Conservation (phyloP, 2,329 filamentous ascomycete genomes). For the Phialophora expanda region DNA sequence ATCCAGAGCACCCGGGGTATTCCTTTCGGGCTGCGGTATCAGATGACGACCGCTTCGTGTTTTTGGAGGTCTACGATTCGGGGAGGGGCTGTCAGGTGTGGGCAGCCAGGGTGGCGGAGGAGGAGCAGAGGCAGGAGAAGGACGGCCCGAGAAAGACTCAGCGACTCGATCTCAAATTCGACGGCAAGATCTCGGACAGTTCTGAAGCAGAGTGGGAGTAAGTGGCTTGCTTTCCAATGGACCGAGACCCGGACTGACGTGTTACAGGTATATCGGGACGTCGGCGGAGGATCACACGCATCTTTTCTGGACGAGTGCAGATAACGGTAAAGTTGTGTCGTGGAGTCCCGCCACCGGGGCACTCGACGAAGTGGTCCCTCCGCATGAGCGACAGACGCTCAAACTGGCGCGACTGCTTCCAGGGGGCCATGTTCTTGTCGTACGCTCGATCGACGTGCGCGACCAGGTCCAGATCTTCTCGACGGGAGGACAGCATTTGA, state of each 20-base stretch:
- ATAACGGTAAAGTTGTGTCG: conserved; percentile 20
- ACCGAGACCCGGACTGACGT: too few relatives aligned
- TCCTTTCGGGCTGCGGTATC: conserved; percentile 14
- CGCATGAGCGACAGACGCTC: conserved; percentile 7
- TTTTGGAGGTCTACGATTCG: conserved; percentile 22
- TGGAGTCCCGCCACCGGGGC: neutral
- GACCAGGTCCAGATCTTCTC: conserved; percentile 24
- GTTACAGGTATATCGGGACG: conserved; percentile 10
- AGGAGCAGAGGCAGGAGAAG: too few relatives aligned
- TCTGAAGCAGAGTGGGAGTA: conserved; percentile 17
- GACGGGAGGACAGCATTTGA: neutral
- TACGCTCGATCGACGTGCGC: conserved; percentile 21
- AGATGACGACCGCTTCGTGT: conserved; percentile 11
- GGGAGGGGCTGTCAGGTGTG: conserved; percentile 15
- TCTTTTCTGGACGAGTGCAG: conserved; percentile 20
- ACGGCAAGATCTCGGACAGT: neutral
- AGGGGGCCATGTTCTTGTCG: conserved; percentile 7
- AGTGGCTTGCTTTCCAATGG: neutral
- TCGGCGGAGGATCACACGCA: neutral
- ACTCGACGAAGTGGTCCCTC: conserved; percentile 7
- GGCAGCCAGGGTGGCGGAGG: neutral
- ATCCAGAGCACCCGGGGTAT: conserved; percentile 14
- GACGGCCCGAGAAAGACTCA: neutral
- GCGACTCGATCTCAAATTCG: conserved; percentile 13
- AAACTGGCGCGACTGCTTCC: conserved; percentile 14